phyloP scores from a whole-genome alignment of 345 rosid species.

The Acer negundo region DNA sequence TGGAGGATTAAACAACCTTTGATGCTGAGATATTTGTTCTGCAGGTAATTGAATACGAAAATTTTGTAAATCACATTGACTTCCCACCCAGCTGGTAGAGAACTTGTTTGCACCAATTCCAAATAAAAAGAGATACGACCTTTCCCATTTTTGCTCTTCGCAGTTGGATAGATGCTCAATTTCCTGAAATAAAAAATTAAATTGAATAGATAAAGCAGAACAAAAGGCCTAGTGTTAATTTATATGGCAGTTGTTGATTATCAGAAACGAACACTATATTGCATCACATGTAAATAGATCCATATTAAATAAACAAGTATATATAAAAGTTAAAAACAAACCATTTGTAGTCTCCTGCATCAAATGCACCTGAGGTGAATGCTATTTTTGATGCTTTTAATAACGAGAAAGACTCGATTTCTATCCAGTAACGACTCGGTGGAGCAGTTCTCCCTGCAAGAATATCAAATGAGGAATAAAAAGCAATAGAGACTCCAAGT shows the following conservation, averaged over 20 bases:
- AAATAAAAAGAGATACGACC: not conserved
- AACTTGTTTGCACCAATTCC: not conserved
- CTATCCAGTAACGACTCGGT: no score
- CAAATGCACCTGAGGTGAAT: not conserved
- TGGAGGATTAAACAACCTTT: not conserved
- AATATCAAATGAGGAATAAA: no score
- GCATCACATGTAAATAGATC: no score
- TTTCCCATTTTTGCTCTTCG: not conserved
- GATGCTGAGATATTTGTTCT: not conserved
- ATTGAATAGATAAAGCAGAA: no score
- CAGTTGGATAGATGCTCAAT: not conserved
- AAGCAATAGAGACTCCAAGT: no score
- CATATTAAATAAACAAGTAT: no score
- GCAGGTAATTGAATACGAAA: not conserved
- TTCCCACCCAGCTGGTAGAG: slow-evolving; percentile 7
- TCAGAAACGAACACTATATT: no score
- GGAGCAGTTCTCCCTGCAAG: no score
- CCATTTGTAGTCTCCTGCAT: slow-evolving; percentile 9
- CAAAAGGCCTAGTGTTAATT: no score
- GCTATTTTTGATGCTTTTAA: not conserved
- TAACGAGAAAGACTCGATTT: no score
- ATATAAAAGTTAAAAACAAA: not conserved
- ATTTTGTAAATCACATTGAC: not conserved
- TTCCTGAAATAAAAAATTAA: not conserved
- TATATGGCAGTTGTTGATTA: no score